phyloP scores from a whole-genome alignment of 2,329 filamentous ascomycete species.

The Thyridium curvatum region DNA sequence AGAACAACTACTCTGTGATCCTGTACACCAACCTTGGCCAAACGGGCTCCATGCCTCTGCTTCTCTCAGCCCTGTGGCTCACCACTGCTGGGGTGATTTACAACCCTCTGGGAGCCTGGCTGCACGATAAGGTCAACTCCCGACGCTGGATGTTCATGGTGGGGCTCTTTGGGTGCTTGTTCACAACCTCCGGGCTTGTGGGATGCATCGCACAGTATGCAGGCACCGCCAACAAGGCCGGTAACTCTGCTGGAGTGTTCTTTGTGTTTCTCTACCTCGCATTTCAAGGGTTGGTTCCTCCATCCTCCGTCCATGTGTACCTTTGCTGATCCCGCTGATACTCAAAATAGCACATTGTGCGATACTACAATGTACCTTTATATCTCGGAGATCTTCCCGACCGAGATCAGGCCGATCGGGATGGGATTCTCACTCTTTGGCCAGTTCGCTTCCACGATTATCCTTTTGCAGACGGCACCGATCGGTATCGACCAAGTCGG shows the following conservation, averaged over 20 bases:
- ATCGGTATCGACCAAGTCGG: conserved; percentile 34
- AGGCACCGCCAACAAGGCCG: conserved; percentile 28
- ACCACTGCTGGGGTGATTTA: conserved; percentile 41
- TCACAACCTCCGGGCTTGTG: conserved; percentile 25
- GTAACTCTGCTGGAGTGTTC: conserved; percentile 31
- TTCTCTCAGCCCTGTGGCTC: conserved; percentile 31
- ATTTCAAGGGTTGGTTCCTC: conserved; percentile 33
- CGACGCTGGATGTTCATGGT: conserved; percentile 37
- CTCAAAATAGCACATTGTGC: conserved; percentile 25
- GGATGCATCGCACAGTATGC: conserved; percentile 27
- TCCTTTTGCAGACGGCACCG: conserved; percentile 39
- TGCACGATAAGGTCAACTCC: conserved; percentile 38
- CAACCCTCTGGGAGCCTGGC: conserved; percentile 40
- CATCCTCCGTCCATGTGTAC: not conserved
- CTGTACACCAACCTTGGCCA: conserved; percentile 31
- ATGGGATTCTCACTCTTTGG: conserved; percentile 46
- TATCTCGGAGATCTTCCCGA: conserved; percentile 32
- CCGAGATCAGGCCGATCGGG: conserved; percentile 42
- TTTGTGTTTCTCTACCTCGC: conserved; percentile 41
- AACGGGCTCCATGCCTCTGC: conserved; percentile 30
- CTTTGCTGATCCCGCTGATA: not conserved
- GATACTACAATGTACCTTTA: conserved; percentile 33
- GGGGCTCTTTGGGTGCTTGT: conserved; percentile 31
- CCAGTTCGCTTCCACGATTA: conserved; percentile 39
- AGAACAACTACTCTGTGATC: conserved; percentile 36